Conservation (phyloP, 306 rosid genomes). For the Ammopiptanthus mongolicus region DNA sequence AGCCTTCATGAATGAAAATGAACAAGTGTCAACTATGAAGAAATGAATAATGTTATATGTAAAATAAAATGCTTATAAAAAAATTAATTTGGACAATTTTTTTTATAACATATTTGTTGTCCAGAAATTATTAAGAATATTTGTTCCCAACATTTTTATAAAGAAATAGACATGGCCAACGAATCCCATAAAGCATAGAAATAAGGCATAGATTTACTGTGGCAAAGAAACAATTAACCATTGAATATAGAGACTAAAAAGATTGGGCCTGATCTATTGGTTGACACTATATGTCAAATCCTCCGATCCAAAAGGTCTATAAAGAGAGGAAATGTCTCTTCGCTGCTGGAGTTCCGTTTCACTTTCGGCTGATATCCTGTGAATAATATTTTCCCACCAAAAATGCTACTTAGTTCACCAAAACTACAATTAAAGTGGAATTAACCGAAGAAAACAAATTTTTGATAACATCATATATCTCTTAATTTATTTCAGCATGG, state of each 20-base stretch:
- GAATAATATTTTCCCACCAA: not conserved
- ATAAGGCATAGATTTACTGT: not conserved
- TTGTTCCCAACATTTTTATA: no score
- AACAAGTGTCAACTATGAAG: not conserved
- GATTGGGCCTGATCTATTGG: not conserved
- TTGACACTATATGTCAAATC: not conserved
- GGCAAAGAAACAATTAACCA: not conserved
- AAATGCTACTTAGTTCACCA: not conserved
- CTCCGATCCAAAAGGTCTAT: not conserved
- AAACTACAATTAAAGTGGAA: not conserved
- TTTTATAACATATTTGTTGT: no score
- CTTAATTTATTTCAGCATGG: not conserved
- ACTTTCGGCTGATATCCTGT: not conserved
- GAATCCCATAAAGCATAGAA: not conserved
- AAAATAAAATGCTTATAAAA: no score
- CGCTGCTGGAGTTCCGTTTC: not conserved
- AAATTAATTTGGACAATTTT: no score
- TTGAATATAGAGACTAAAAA: not conserved
- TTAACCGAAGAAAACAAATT: not conserved
- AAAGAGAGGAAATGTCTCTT: not conserved
- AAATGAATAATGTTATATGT: no score
- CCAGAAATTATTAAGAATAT: no score
- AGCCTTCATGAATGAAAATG: not conserved
- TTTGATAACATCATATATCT: not conserved
- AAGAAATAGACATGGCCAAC: not conserved